Conservation (phyloP, 2,329 filamentous ascomycete species). For the Botryosphaeria agaves region DNA sequence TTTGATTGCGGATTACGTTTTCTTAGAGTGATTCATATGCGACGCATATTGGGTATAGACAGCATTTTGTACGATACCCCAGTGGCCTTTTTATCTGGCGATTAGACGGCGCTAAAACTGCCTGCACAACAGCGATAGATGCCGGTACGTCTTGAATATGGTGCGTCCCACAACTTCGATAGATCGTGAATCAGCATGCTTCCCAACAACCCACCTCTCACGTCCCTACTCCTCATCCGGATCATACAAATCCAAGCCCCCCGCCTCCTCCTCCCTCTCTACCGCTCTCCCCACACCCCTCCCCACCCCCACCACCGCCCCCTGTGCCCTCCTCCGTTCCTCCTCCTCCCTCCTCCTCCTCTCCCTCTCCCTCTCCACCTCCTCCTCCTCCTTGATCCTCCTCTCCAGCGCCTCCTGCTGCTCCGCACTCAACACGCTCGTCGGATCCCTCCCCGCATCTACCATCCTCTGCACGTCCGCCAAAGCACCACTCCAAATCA, state of each 20-base stretch:
- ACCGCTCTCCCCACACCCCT: slow-evolving; percentile 1
- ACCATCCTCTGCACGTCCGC: slow-evolving; percentile 41
- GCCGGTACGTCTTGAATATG: too few relatives aligned
- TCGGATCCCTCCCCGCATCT: slow-evolving; percentile 45
- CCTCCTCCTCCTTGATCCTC: slow-evolving; percentile 19
- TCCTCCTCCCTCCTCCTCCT: slow-evolving; percentile 5
- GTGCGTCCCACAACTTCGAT: too few relatives aligned
- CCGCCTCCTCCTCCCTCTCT: too few relatives aligned
- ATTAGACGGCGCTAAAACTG: too few relatives aligned
- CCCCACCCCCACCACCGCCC: not conserved
- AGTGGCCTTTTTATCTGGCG: too few relatives aligned
- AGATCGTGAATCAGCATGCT: too few relatives aligned
- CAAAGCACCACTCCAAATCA: slow-evolving; percentile 51
- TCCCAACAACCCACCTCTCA: too few relatives aligned
- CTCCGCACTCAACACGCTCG: slow-evolving; percentile 22
- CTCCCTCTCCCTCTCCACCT: slow-evolving; percentile 13
- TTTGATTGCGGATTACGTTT: too few relatives aligned
- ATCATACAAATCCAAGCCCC: slow-evolving; percentile 21
- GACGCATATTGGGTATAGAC: too few relatives aligned
- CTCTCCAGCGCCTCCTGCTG: slow-evolving; percentile 18
- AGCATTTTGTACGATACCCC: too few relatives aligned
- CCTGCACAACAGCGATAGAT: too few relatives aligned
- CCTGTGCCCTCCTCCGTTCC: not conserved
- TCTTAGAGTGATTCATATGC: too few relatives aligned
- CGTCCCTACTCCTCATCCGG: slow-evolving; percentile 20